Evolutionary conservation across 345 rosid genomes (phyloP).

Genomic region (Corchorus olitorius): DNA sequence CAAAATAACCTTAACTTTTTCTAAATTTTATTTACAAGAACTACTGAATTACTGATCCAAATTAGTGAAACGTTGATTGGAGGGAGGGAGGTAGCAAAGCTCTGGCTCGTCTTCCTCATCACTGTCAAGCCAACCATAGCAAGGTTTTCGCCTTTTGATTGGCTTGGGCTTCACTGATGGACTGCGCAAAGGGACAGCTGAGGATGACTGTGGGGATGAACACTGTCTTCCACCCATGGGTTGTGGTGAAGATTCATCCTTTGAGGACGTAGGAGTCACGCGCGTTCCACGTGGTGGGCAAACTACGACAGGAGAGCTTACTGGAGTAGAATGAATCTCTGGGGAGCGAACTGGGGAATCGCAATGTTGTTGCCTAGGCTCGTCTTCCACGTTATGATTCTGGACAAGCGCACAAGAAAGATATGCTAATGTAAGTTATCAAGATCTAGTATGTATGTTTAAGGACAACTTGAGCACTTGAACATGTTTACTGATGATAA

Average conservation of each 20-base stretch:
- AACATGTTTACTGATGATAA: too few relatives aligned
- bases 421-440: background rate
- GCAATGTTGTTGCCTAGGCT: background rate
- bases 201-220: background rate
- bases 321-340: background rate
- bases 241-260: background rate
- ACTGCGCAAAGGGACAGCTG: background rate
- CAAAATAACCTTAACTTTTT: too few relatives aligned
- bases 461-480: too few relatives aligned
- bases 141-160: slow-evolving; percentile 10
- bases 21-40: too few relatives aligned
- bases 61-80: too few relatives aligned
- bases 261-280: background rate
- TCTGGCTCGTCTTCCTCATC: slow-evolving; percentile 21
- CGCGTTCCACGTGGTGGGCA: background rate
- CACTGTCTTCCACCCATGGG: background rate
- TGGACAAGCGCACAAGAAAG: background rate
- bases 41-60: too few relatives aligned
- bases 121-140: slow-evolving; percentile 30
- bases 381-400: background rate
- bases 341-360: background rate
- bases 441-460: too few relatives aligned
- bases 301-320: background rate
- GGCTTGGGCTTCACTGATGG: slow-evolving; percentile 1
- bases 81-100: background rate